Evolutionary conservation across 2,329 filamentous ascomycete genomes (phyloP).

Genomic region (Scleromitrula shiraiana): DNA sequence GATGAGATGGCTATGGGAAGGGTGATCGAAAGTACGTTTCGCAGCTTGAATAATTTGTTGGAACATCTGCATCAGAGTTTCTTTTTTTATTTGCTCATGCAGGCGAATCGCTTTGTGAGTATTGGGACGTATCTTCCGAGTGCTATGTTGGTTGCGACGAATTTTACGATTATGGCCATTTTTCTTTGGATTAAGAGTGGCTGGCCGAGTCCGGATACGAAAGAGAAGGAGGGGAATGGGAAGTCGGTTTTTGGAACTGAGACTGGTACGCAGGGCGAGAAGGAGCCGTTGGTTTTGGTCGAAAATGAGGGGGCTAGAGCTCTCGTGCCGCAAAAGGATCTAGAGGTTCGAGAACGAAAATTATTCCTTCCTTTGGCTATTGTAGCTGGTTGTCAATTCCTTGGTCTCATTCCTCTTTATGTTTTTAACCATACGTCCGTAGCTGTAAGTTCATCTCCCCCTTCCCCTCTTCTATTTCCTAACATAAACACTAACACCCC

Average conservation of each 20-base stretch:
- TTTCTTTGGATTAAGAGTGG: constrained; percentile 90
- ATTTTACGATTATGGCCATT: constrained; percentile 93
- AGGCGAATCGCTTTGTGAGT: constrained; percentile 87
- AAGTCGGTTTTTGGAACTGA: constrained; percentile 5
- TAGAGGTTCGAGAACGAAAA: constrained; percentile 37
- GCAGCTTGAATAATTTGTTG: constrained; percentile 90
- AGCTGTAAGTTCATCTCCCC: constrained; percentile 38
- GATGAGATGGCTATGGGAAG: constrained; percentile 95
- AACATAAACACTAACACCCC: neutral
- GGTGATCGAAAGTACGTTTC: constrained; percentile 80
- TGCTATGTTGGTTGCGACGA: constrained; percentile 92
- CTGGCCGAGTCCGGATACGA: constrained; percentile 23
- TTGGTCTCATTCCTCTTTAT: constrained; percentile 74
- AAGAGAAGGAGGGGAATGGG: constrained; percentile 4
- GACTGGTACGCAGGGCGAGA: constrained; percentile 26
- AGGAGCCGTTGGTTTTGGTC: constrained; percentile 24
- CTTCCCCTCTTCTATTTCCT: neutral
- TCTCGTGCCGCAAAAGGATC: constrained; percentile 17
- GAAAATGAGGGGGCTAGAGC: constrained; percentile 18
- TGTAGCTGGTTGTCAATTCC: constrained; percentile 64
- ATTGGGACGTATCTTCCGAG: constrained; percentile 96
- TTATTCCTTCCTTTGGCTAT: constrained; percentile 67
- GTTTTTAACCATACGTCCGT: constrained; percentile 71
- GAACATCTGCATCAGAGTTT: constrained; percentile 98
- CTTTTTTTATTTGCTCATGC: constrained; percentile 96